phyloP scores from a whole-genome alignment of 2,329 filamentous ascomycete species.

The Arthrobotrys entomopaga region DNA sequence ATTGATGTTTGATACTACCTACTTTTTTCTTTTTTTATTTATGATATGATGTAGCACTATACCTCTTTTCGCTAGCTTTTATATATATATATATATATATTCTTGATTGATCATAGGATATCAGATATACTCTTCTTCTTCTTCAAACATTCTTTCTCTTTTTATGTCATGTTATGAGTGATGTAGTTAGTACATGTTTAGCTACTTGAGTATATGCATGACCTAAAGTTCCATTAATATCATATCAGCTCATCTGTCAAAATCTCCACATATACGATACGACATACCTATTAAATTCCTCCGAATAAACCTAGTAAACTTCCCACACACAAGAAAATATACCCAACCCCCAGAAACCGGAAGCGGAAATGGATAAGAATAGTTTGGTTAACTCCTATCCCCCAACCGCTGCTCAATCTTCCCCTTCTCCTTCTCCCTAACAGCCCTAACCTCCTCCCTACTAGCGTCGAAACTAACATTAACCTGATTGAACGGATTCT shows the following conservation, averaged over 20 bases:
- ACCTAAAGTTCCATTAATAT: background rate
- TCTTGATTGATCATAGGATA: background rate
- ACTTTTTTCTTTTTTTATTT: slow-evolving; percentile 29
- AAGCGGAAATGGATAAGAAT: background rate
- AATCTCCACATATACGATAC: background rate
- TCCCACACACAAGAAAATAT: background rate
- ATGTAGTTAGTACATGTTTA: too few relatives aligned
- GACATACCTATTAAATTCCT: background rate
- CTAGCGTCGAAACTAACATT: slow-evolving; percentile 78
- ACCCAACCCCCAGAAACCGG: background rate
- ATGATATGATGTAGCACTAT: slow-evolving; percentile 34
- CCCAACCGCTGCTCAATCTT: slow-evolving; percentile 79
- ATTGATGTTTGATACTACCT: background rate
- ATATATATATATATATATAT: background rate
- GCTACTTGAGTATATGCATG: too few relatives aligned
- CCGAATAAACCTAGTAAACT: background rate
- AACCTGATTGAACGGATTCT: slow-evolving; percentile 91
- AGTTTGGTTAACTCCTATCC: slow-evolving; percentile 45
- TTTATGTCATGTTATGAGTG: too few relatives aligned
- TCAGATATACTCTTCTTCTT: too few relatives aligned
- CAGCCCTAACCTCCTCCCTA: slow-evolving; percentile 77
- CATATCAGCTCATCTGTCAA: background rate
- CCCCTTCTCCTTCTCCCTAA: slow-evolving; percentile 73
- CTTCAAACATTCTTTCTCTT: too few relatives aligned
- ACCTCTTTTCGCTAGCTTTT: slow-evolving; percentile 12